phyloP scores from a whole-genome alignment of 2,329 filamentous ascomycete species.

The Phialophora verrucosa region DNA sequence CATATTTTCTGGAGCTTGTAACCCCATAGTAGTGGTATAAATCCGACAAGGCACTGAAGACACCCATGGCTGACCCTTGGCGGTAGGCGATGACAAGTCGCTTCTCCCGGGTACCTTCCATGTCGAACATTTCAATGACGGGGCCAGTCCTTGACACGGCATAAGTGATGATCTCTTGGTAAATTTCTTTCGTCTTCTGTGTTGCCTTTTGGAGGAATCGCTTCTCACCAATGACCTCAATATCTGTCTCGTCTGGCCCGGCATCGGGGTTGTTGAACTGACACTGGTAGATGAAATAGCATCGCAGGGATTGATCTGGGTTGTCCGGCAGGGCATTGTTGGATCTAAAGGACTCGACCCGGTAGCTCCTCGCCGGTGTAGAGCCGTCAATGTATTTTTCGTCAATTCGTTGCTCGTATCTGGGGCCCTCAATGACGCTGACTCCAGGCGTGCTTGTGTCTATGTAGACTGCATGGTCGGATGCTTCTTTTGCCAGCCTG shows the following conservation, averaged over 20 bases:
- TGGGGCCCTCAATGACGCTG: conserved; percentile 76
- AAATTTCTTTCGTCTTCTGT: conserved; percentile 91
- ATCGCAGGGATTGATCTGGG: conserved; percentile 83
- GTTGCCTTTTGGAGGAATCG: conserved; percentile 96
- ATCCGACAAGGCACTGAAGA: conserved; percentile 94
- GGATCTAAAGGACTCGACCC: conserved; percentile 96
- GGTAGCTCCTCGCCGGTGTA: conserved; percentile 74
- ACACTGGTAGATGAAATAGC: conserved; percentile 99
- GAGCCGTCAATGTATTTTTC: conserved; percentile 90
- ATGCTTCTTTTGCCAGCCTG: conserved; percentile 90
- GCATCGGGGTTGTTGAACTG: conserved; percentile 81
- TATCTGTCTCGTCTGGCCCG: conserved; percentile 76
- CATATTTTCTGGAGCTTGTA: conserved; percentile 94
- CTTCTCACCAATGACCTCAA: conserved; percentile 90
- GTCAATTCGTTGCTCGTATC: conserved; percentile 92
- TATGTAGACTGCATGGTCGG: conserved; percentile 96
- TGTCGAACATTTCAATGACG: conserved; percentile 97
- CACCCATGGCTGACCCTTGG: conserved; percentile 84
- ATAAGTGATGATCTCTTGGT: conserved; percentile 88
- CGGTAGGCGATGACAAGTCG: conserved; percentile 93
- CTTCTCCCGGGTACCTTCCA: conserved; percentile 90
- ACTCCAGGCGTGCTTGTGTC: conserved; percentile 92
- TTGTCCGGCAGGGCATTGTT: conserved; percentile 76
- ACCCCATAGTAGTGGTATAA: conserved; percentile 99
- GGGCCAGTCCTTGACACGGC: conserved; percentile 86